Base-by-base conservation (phyloP, 495 filamentous ascomycete species). In the Hypoxylon fuscum region DNA sequence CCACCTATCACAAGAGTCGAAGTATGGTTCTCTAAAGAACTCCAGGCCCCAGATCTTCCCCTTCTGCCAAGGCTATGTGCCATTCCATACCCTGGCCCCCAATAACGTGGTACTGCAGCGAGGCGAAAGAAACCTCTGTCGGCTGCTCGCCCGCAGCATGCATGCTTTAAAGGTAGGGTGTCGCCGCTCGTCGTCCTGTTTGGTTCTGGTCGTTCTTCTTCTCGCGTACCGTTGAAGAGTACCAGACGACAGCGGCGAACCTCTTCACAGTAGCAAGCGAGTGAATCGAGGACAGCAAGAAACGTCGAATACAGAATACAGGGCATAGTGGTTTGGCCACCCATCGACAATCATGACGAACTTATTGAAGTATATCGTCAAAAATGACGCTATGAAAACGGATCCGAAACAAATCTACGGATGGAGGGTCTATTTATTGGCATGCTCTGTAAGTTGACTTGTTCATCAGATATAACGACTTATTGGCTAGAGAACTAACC, bases 391-490 rank as follows among this genome's bases (percentile, higher is more conserved):
- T 38, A 91, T 91, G 86, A 88, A 83, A 74, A 76, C 74, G 41
- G 88, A 90, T 66, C 89, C 90, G 9, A 81, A 80, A 52, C 86
- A 92, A 76, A 90, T 93, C 67, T 93, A 93, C 64, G 88, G 88
- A 60, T 92, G 89, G 89, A 83, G 88, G 54, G 86, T 89, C 15
- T 91, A 86, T 61, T 71, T 84, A 29, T 74, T 92, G 25, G 87
- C 89, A 17, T 88, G 83, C 55, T 89, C 88, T 43, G 86, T 89
- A 56, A 68, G 82, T 74, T n/a, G 22, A 41, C 10, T n/a, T 0
- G 11, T 29, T 42, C 32, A 23, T 44, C 10, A n/a, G n/a, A 32
- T 27, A 10, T 11, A 9, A 32, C 43, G 10, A 32, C 7, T 10
- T 2, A 20, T 11, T n/a, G 23, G 23, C 14, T 11, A 14, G 15